Percentiles rank a stretch among this genome's conserved stretches.
Evolutionary conservation across 257 asterid genomes (phyloP).

Genomic region (Primulina huaijiensis): DNA sequence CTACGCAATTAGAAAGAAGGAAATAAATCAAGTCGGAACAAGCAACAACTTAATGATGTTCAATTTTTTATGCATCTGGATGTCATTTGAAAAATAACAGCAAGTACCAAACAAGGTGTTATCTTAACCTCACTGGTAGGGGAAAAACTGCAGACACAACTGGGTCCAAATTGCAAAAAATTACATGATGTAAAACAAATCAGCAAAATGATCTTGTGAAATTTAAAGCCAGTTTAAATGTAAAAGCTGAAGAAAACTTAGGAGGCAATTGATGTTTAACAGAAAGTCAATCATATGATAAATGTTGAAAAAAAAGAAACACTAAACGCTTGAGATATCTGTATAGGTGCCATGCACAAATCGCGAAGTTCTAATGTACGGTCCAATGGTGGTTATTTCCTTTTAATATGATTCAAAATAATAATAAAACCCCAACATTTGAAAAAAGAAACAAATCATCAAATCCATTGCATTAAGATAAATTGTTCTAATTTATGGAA

Average conservation of each 20-base stretch:
- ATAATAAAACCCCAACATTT: neutral
- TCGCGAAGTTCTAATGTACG: neutral
- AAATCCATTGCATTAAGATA: neutral
- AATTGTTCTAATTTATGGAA: conserved; percentile 12
- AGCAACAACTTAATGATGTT: neutral
- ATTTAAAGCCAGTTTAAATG: neutral
- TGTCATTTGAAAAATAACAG: neutral
- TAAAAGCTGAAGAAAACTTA: neutral
- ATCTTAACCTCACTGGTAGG: neutral
- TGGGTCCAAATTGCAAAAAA: neutral
- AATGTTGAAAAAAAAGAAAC: neutral
- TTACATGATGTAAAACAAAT: neutral
- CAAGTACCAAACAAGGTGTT: neutral
- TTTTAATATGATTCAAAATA: neutral
- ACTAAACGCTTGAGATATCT: neutral
- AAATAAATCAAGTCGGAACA: neutral
- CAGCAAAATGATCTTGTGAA: neutral
- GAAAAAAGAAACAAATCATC: conserved; percentile 3
- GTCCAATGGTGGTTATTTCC: neutral
- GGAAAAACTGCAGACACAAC: neutral
- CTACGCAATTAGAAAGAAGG: neutral
- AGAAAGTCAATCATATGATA: no score
- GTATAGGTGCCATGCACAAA: neutral
- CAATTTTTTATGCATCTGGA: neutral
- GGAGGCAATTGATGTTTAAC: neutral